Evolutionary conservation across 2,329 filamentous ascomycete genomes (phyloP), one percentile per base, ranked within the genome.

Genomic region (Aspergillus udagawae): DNA sequence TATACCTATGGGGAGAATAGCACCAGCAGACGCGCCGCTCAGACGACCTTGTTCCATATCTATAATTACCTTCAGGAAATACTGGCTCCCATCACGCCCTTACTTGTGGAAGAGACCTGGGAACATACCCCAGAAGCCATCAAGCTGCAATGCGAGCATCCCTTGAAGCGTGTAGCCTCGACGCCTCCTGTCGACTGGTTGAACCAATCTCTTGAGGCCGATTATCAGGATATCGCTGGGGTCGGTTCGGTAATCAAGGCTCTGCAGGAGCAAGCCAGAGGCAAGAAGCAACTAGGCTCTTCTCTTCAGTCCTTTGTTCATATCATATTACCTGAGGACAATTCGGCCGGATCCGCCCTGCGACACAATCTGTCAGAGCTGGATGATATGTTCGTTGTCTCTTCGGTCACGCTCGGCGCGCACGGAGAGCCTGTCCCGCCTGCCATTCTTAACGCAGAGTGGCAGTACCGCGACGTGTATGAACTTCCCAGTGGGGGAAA

Each of bases 81-180:
- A 82, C 80, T 97, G 29, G 87, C 85, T 2, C 92, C 93, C 1
- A 83, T 96, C 55, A 89, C 88, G 9, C 93, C 93, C 0, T 73
- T 92, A 42, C 82, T 97, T 3, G 88, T 97, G 0, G 90, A 96
- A 69, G 93, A 97, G 75, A 88, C 89, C 1, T 96, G 91, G 91
- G 86, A 88, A 54, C 84, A 92, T 72, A 83, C 87, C 3, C 90
- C 92, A 0, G 73, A 78, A 9, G 83, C 81, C 72, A 82, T 94
- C 72, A 82, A 81, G 52, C 69, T 79, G 23, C 77, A 80, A 42
- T 67, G 68, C n/a, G 64, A 70, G 32, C 76, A 82, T 66, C 77
- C 79, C 49, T 68, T 80, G 58, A 70, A 74, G 63, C 75, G 78
- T 41, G 68, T 74, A 35, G 66, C 69, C 54, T 61, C 68, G 4